Percentiles rank a stretch among this genome's conserved stretches.
Evolutionary conservation across 2,329 filamentous ascomycete species (phyloP).

Genomic region (Leptographium lundbergii): DNA sequence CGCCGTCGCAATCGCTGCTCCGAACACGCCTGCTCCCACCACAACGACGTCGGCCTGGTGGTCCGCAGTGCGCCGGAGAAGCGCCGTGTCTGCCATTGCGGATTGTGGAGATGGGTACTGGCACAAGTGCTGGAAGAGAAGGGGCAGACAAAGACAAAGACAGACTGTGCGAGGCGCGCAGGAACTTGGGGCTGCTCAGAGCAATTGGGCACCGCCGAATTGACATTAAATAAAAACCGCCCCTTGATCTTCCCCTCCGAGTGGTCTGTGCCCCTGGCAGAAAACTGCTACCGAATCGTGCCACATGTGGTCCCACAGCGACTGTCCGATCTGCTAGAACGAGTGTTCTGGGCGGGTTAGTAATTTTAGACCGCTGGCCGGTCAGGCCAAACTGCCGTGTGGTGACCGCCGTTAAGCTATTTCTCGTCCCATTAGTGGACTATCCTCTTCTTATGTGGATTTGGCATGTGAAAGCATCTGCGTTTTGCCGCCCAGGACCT

Average conservation of each 20-base stretch:
- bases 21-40: constrained; percentile 81
- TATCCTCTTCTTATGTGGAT: neutral
- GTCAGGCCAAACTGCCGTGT: neutral
- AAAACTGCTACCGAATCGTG: neutral
- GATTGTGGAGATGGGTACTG: neutral
- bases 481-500: no score
- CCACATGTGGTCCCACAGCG: neutral
- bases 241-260: neutral
- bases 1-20: constrained; percentile 73
- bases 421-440: neutral
- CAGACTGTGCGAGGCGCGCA: neutral
- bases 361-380: neutral
- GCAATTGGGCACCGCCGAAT: neutral
- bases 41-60: constrained; percentile 76
- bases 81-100: neutral
- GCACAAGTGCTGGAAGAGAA: no score
- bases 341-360: neutral
- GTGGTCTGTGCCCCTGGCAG: neutral
- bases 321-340: neutral
- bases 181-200: neutral
- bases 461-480: neutral
- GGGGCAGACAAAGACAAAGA: no score
- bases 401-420: no score
- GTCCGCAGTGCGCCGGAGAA: constrained; percentile 32
- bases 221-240: constrained; percentile 11